phyloP scores from a whole-genome alignment of 2,329 filamentous ascomycete genomes.

The Pseudogymnoascus sp. region DNA sequence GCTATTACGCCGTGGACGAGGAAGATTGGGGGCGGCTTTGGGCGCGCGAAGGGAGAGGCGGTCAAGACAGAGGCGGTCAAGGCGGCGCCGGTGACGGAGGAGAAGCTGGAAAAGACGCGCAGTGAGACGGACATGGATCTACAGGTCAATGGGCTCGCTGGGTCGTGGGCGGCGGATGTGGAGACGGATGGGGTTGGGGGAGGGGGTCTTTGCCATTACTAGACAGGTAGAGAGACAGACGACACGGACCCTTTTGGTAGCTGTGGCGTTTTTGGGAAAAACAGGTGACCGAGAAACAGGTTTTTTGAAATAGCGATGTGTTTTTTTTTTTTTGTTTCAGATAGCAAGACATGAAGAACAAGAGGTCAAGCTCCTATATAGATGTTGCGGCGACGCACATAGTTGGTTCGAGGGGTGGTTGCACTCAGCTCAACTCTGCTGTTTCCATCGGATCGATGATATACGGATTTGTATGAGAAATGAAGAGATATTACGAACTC shows the following conservation, averaged over 20 bases:
- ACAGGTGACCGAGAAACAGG: background rate
- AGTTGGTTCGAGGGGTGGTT: background rate
- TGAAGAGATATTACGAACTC: background rate
- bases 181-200: conserved; percentile 68
- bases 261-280: background rate
- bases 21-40: conserved; percentile 37
- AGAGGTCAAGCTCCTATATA: background rate
- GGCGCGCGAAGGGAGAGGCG: conserved; percentile 38
- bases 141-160: conserved; percentile 60
- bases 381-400: conserved; percentile 3
- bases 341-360: background rate
- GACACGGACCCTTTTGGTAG: background rate
- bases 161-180: conserved; percentile 77
- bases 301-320: background rate
- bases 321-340: background rate
- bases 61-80: conserved; percentile 24
- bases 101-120: conserved; percentile 42
- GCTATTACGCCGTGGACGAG: conserved; percentile 61
- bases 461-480: background rate
- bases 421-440: conserved; percentile 1
- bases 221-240: background rate
- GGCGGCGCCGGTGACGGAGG: conserved; percentile 31
- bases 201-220: conserved; percentile 41
- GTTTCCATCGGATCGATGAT: conserved; percentile 4
- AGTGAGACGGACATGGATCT: conserved; percentile 31